These are phyloP conservation scores for Calendula officinalis DNA, from an alignment of 129 eudicot species.

Conservation along the genomic window DNA sequence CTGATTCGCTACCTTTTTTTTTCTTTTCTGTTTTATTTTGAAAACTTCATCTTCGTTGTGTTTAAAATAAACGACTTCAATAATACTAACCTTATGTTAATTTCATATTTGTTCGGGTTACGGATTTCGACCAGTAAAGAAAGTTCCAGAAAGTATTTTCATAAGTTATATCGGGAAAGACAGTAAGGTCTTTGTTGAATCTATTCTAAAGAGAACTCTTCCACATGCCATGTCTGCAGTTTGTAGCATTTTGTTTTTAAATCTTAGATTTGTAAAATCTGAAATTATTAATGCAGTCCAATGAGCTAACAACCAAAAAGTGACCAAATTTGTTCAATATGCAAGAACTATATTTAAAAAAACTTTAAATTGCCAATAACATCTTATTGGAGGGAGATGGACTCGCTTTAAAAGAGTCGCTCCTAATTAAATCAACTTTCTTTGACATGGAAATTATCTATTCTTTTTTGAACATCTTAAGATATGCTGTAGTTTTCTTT, in stretches of 20 bases:
- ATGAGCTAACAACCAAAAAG: no score
- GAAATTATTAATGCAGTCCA: background rate
- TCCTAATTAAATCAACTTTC: conserved; percentile 66
- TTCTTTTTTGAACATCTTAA: conserved; percentile 51
- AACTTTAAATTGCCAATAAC: background rate
- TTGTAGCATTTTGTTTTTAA: conserved; percentile 18
- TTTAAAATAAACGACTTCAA: background rate
- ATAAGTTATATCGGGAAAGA: conserved; percentile 59
- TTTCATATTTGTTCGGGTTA: conserved; percentile 48
- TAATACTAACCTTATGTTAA: background rate
- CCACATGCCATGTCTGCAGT: conserved; percentile 98
- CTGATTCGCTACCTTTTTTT: background rate
- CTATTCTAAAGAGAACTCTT: conserved; percentile 90
- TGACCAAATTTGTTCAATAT: no score
- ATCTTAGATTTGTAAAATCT: background rate
- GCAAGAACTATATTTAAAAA: no score
- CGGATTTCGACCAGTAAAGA: conserved; percentile 93
- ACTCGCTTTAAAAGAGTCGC: conserved; percentile 77
- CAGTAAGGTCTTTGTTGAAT: conserved; percentile 65
- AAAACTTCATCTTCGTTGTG: no score
- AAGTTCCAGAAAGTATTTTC: conserved; percentile 75
- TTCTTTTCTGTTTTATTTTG: no score
- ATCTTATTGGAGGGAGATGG: conserved; percentile 57
- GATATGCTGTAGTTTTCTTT: conserved; percentile 45
- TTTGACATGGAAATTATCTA: conserved; percentile 71